A percentile compares a stretch with the other conserved stretches of the same genome.
phyloP scores from a whole-genome alignment of 1,284 basidiomycete species.

The Fistulinella cinereoalba region DNA sequence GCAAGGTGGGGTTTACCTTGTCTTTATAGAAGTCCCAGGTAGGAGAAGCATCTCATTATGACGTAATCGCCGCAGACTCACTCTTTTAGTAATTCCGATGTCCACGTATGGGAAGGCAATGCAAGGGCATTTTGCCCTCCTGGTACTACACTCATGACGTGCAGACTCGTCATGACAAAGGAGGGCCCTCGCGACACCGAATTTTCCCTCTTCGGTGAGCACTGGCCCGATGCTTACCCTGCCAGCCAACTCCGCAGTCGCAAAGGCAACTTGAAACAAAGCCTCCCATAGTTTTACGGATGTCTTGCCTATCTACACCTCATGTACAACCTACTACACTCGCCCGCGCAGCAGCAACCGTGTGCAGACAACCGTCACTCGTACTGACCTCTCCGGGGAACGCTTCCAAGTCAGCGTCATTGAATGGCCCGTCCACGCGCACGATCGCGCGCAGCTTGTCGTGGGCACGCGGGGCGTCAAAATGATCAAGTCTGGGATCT shows the following conservation, averaged over 20 bases:
- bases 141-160: too few species aligned
- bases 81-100: too few species aligned
- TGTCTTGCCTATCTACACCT: constrained; percentile 15
- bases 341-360: constrained; percentile 9
- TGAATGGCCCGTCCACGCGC: constrained; percentile 24
- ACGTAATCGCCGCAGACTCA: too few species aligned
- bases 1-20: too few species aligned
- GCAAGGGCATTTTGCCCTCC: too few species aligned
- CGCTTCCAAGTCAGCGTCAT: constrained; percentile 30
- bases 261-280: too few species aligned
- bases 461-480: constrained; percentile 27
- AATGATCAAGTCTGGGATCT: constrained; percentile 25
- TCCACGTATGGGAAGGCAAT: too few species aligned
- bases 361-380: constrained; percentile 26
- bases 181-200: constrained; percentile 27
- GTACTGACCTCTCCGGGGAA: constrained; percentile 20
- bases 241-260: too few species aligned
- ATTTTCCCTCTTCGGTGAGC: constrained; percentile 18
- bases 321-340: constrained; percentile 15
- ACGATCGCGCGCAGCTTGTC: constrained; percentile 14
- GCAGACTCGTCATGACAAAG: neutral
- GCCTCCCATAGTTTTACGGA: too few species aligned
- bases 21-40: too few species aligned
- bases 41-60: too few species aligned
- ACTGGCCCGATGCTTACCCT: too few species aligned